A percentile compares a stretch with the other conserved stretches of the same genome.
These are phyloP conservation scores for Termitomyces eurrhizus DNA, from an alignment of 768 basidiomycete genomes.

Conservation along the genomic window DNA sequence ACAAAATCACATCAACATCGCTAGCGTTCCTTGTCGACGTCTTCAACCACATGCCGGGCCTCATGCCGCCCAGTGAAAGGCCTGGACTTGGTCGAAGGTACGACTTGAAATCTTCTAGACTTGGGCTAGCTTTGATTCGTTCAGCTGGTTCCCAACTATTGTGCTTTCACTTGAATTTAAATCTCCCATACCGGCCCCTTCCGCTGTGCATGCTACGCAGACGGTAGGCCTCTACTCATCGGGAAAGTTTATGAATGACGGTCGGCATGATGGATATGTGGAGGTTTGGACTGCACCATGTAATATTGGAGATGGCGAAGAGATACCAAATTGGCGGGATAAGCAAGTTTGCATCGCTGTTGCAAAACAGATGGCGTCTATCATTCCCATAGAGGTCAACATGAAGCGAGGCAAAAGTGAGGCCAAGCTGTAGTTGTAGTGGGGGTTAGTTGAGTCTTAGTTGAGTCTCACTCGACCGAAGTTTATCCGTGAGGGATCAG, in stretches of 20 bases:
- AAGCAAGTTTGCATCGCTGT: constrained; percentile 58
- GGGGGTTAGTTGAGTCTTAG: not conserved
- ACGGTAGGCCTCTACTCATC: constrained; percentile 56
- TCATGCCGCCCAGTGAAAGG: constrained; percentile 46
- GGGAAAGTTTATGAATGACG: constrained; percentile 48
- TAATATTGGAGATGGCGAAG: constrained; percentile 43
- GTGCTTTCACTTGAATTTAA: constrained; percentile 61
- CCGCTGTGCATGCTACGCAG: constrained; percentile 35
- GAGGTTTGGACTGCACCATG: constrained; percentile 69
- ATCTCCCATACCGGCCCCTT: constrained; percentile 45
- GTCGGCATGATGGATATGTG: constrained; percentile 53
- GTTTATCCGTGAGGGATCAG: not conserved
- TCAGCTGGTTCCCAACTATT: constrained; percentile 52
- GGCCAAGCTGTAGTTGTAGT: constrained; percentile 18
- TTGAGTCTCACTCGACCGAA: too few relatives aligned
- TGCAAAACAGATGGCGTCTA: constrained; percentile 58
- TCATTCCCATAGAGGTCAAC: constrained; percentile 40
- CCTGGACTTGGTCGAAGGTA: constrained; percentile 32
- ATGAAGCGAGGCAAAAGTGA: constrained; percentile 23
- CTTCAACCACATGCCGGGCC: constrained; percentile 38
- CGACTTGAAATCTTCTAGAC: not conserved
- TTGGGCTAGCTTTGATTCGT: not conserved
- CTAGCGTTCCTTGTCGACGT: constrained; percentile 58
- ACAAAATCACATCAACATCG: constrained; percentile 42
- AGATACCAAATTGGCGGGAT: constrained; percentile 50